Evolutionary conservation across 768 basidiomycete genomes (phyloP).

Genomic region (Tephrocybe sp.): DNA sequence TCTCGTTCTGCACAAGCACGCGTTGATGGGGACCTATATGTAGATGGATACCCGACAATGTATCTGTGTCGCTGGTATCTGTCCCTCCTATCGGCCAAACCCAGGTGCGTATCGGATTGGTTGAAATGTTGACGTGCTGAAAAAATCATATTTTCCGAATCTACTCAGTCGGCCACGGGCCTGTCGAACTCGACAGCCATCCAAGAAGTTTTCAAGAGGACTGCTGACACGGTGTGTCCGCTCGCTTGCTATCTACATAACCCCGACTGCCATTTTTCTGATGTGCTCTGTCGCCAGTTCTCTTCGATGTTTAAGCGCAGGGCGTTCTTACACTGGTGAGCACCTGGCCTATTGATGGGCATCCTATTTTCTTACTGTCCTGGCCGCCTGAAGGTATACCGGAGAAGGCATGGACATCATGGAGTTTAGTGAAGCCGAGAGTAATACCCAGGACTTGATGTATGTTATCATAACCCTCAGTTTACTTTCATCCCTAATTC

Average conservation of each 20-base stretch:
- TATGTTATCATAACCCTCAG: slow-evolving; percentile 41
- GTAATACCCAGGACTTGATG: slow-evolving; percentile 80
- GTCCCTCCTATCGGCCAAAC: slow-evolving; percentile 82
- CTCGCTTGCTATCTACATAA: too few species aligned
- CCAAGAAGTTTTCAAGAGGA: slow-evolving; percentile 84
- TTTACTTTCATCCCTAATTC: not conserved
- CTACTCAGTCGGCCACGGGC: slow-evolving; percentile 59
- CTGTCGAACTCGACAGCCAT: slow-evolving; percentile 81
- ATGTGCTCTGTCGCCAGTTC: slow-evolving; percentile 48
- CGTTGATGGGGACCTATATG: slow-evolving; percentile 4
- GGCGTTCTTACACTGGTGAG: slow-evolving; percentile 84
- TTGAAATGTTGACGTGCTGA: not conserved
- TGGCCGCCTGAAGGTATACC: slow-evolving; percentile 55
- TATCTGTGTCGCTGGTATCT: slow-evolving; percentile 79
- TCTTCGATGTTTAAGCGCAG: slow-evolving; percentile 77
- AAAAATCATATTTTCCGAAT: not conserved
- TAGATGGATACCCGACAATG: slow-evolving; percentile 91
- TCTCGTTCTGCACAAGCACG: not conserved
- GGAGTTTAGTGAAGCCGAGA: slow-evolving; percentile 89
- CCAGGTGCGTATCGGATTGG: slow-evolving; percentile 41
- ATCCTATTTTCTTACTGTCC: not conserved
- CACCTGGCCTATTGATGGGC: not conserved
- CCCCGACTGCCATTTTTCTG: not conserved
- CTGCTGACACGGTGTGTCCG: slow-evolving; percentile 50
- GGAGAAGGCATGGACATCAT: slow-evolving; percentile 89